Evolutionary conservation across 2,329 filamentous ascomycete genomes (phyloP), one percentile per base, ranked within the genome.

Genomic region (Zasmidium citrigriseum): DNA sequence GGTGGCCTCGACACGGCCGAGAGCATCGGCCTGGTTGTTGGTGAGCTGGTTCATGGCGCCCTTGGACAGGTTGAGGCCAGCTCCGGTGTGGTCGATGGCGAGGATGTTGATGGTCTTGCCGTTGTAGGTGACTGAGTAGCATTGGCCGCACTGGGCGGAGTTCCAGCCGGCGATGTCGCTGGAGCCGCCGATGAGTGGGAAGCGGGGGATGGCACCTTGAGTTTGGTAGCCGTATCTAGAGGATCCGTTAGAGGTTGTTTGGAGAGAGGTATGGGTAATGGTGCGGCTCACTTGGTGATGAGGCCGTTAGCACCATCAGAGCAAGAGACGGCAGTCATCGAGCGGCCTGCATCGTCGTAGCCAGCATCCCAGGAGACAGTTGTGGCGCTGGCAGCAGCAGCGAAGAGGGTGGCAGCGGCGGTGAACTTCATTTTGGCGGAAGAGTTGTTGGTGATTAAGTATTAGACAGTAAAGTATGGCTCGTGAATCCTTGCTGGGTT

Each of bases 291-390:
- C 67, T 79, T 82, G 67, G 82, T 85, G 62, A 84, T 83, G 61
- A 91, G 80, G 58, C 88, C 88, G 74, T 90, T 87, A 61, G 62
- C 48, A 55, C 88, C 88, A 69, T 90, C 85, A 27, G 85, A 88
- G 82, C 88, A 91, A 61, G 86, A 72, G 46, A 91, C 81, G 4
- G 69, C 72, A 29, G 75, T 79, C 55, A 93, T 72, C 46, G 83
- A 78, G 58, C 85, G 82, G 59, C 65, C 64, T 47, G 72, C 72
- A 62, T 87, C 77, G 70, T 93, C 89, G 77, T 90, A 95, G 70
- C 82, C 85, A 20, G 77, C 76, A 76, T 93, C 89, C 75, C 87
- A 93, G 64, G 87, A 88, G 61, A 80, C 69, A 67, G 78, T 67
- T 65, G 55, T 57, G 3, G 67, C 64, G 22, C 44, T 44, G 46